Base-by-base conservation (phyloP, 441 rosid genomes). In the Eutrema salsugineum region DNA sequence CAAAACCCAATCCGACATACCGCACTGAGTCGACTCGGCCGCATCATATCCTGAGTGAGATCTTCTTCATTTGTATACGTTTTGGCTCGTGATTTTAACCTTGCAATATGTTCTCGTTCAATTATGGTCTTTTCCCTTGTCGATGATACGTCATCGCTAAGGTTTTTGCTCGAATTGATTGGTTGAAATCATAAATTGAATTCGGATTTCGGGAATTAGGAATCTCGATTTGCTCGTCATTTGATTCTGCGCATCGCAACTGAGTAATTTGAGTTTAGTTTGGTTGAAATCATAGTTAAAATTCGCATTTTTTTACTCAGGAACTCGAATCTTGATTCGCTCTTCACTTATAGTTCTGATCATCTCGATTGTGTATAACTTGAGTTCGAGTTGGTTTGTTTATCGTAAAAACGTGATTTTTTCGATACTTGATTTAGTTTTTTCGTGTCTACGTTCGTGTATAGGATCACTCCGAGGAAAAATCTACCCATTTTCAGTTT, bases 11-110 rank as follows among this genome's bases (percentile, higher is more conserved):
- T 36, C 63, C 19, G 6, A 56, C 42, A 19, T 19, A 0, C 69
- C 63, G 49, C 56, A 58, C 62, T 73, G 78, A 66, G 78, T 73
- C 68, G 46, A 50, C 72, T 74, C 78, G 68, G 5, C 56, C 2
- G 48, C 55, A 1, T 58, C 40, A 33, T 15, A 58, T 39, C 68
- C 40, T 55, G 50, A 51, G 78, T 66, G 10, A 59, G 78, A 20
- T 74, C 56, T 42, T 59, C 67, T 40, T 72, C 59, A 22, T 58
- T 1, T 0, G 30, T 30, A 14, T 46, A 14, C n/a, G 15, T 58
- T 57, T 57, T 57, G 14, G 8, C 3, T 32, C 3, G 40, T 30
- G 33, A 10, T 11, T 62, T 30, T 30, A 43, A 14, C 33, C 15
- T 19, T 32, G 14, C n/a, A 4, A 1, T 63, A 7, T 20, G 11